Conservation (phyloP, 148 eudicot genomes). For the Fallopia convolvulus region DNA sequence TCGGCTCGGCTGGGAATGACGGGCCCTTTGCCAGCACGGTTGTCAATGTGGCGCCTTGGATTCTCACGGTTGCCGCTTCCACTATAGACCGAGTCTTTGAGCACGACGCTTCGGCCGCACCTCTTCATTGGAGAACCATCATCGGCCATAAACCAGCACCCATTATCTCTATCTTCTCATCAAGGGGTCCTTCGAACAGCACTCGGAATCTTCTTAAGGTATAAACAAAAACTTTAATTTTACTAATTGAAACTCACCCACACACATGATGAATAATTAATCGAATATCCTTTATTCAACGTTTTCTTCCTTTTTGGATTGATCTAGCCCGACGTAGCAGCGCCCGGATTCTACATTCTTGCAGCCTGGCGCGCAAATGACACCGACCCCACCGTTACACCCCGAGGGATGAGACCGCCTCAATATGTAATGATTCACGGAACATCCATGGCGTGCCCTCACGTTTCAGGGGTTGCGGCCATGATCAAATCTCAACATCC, state of each 20-base stretch:
- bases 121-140: slow-evolving; percentile 19
- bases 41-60: background rate
- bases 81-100: background rate
- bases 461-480: slow-evolving; percentile 57
- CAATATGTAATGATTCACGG: slow-evolving; percentile 38
- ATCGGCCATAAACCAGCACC: background rate
- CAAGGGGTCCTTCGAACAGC: background rate
- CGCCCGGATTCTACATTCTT: slow-evolving; percentile 70
- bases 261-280: background rate
- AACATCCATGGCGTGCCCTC: slow-evolving; percentile 75
- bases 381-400: slow-evolving; percentile 9
- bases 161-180: background rate
- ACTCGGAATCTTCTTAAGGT: background rate
- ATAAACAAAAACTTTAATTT: slow-evolving; percentile 17
- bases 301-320: background rate
- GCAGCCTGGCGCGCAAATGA: slow-evolving; percentile 64
- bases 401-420: slow-evolving; percentile 28
- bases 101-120: background rate
- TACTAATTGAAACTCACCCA: slow-evolving; percentile 35
- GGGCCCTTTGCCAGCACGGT: background rate
- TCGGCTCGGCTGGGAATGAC: background rate
- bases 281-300: too few relatives aligned
- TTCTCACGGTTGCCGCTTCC: background rate
- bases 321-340: slow-evolving; percentile 58
- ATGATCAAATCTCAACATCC: slow-evolving; percentile 49